phyloP scores from a whole-genome alignment of 1,139 yeast genomes.

The Taphrina wiesneri region DNA sequence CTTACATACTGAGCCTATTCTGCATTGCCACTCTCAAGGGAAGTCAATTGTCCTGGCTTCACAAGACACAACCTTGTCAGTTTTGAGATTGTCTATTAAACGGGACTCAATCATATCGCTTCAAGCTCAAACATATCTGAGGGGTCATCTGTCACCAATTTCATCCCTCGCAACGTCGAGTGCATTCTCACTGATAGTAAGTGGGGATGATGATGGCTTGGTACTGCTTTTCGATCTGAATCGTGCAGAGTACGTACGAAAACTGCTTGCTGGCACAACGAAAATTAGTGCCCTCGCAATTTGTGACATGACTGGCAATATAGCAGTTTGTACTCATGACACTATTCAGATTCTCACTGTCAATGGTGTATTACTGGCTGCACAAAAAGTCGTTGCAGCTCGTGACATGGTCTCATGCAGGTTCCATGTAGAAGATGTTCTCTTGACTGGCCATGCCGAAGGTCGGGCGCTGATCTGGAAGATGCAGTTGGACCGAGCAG shows the following conservation, averaged over 20 bases:
- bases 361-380: slow-evolving; percentile 12
- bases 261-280: slow-evolving; percentile 19
- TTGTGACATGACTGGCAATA: slow-evolving; percentile 41
- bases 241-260: slow-evolving; percentile 40
- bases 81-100: slow-evolving; percentile 38
- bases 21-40: slow-evolving; percentile 39
- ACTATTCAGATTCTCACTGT: not conserved
- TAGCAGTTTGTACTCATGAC: slow-evolving; percentile 35
- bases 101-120: slow-evolving; percentile 35
- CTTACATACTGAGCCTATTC: slow-evolving; percentile 39
- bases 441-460: slow-evolving; percentile 3
- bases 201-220: slow-evolving; percentile 41
- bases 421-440: not conserved
- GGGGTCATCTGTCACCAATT: slow-evolving; percentile 41
- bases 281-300: slow-evolving; percentile 38
- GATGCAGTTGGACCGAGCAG: not conserved
- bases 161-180: slow-evolving; percentile 40
- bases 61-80: slow-evolving; percentile 40
- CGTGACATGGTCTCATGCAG: not conserved
- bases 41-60: slow-evolving; percentile 41
- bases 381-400: not conserved
- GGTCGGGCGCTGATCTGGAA: not conserved
- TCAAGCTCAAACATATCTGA: slow-evolving; percentile 38
- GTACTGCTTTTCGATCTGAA: slow-evolving; percentile 42
- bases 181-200: slow-evolving; percentile 41